phyloP scores from a whole-genome alignment of 805 yeast species.

The Wickerhamomyces strasburgensis region DNA sequence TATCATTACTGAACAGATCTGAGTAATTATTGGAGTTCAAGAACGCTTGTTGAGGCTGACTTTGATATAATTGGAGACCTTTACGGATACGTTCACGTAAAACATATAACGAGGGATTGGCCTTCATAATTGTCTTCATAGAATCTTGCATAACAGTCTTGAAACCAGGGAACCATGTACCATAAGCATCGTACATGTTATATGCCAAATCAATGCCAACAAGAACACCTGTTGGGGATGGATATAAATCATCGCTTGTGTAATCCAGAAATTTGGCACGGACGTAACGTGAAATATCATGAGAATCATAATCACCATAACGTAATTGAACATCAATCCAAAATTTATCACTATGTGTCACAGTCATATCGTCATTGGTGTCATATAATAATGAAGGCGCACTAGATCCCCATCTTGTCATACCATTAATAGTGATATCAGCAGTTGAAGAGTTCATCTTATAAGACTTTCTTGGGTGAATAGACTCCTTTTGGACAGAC shows the following conservation, averaged over 20 bases:
- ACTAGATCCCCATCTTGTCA: slow-evolving; percentile 77
- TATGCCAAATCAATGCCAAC: slow-evolving; percentile 91
- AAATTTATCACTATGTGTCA: slow-evolving; percentile 57
- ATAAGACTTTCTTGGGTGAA: slow-evolving; percentile 96
- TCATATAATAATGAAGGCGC: slow-evolving; percentile 78
- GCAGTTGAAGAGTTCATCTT: slow-evolving; percentile 96
- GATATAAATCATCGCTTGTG: slow-evolving; percentile 84
- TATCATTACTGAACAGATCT: slow-evolving; percentile 80
- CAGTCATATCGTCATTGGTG: slow-evolving; percentile 57
- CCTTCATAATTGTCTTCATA: slow-evolving; percentile 89
- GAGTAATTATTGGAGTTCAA: slow-evolving; percentile 86
- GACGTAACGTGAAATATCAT: slow-evolving; percentile 90
- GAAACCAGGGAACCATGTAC: slow-evolving; percentile 96
- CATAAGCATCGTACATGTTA: slow-evolving; percentile 94
- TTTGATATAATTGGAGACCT: slow-evolving; percentile 87
- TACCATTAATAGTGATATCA: slow-evolving; percentile 72
- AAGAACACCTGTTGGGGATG: slow-evolving; percentile 89
- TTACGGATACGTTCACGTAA: slow-evolving; percentile 90
- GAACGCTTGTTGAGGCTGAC: slow-evolving; percentile 89
- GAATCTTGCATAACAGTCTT: slow-evolving; percentile 88
- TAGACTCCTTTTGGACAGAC: slow-evolving; percentile 81
- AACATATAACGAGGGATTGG: slow-evolving; percentile 89
- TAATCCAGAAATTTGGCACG: slow-evolving; percentile 91
- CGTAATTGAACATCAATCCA: slow-evolving; percentile 96
- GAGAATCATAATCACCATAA: slow-evolving; percentile 97